Evolutionary conservation across 345 rosid species (phyloP).

Genomic region (Gossypium rotundifolium): DNA sequence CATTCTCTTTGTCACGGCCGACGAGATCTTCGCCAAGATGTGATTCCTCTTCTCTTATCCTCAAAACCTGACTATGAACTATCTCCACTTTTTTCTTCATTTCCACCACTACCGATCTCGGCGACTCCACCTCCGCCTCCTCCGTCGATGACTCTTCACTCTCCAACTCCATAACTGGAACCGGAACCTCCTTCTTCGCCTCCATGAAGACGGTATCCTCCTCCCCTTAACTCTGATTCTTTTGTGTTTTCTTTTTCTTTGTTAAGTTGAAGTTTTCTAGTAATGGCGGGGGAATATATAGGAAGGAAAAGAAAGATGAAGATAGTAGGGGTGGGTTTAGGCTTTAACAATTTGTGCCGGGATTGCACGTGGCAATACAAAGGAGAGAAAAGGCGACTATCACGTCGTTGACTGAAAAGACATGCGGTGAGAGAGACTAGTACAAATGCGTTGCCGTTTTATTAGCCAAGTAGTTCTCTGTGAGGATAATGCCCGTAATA

Average conservation of each 20-base stretch:
- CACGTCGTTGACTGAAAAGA: conserved; percentile 12
- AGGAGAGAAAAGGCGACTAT: not conserved
- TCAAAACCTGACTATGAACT: conserved; percentile 64
- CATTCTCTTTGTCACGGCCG: conserved; percentile 14
- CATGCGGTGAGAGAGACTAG: not conserved
- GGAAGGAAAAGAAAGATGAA: not conserved
- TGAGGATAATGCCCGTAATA: not conserved
- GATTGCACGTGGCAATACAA: not conserved
- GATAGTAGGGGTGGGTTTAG: not conserved
- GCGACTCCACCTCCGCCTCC: conserved; percentile 35
- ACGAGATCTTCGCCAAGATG: conserved; percentile 46
- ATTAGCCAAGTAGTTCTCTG: not conserved
- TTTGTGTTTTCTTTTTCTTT: not conserved
- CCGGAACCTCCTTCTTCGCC: not conserved
- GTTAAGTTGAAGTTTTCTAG: not conserved
- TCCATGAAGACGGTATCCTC: not conserved
- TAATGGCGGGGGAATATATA: not conserved
- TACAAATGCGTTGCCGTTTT: conserved; percentile 18
- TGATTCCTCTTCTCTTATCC: conserved; percentile 29
- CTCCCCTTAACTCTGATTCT: not conserved
- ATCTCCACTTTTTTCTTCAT: conserved; percentile 24
- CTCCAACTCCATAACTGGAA: conserved; percentile 30
- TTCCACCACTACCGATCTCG: conserved; percentile 41
- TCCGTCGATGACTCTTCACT: conserved; percentile 51
- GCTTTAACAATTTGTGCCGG: not conserved